phyloP scores from a whole-genome alignment of 495 filamentous ascomycete genomes.

The Talaromyces thailandensis region DNA sequence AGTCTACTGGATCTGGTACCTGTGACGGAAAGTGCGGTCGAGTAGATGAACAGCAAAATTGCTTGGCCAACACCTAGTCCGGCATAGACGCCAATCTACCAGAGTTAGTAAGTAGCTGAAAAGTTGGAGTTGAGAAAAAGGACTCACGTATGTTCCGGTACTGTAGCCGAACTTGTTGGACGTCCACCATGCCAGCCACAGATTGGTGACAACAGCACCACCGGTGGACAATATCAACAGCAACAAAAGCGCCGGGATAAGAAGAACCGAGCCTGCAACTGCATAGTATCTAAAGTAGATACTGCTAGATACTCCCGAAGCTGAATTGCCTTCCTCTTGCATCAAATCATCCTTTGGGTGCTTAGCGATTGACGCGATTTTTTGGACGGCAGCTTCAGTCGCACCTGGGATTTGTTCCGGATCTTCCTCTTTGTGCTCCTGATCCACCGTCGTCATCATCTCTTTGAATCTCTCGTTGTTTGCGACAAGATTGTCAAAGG shows the following conservation, averaged over 20 bases:
- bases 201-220: conserved; percentile 72
- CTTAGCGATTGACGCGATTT: conserved; percentile 40
- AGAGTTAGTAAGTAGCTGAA: conserved; percentile 51
- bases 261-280: conserved; percentile 67
- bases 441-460: conserved; percentile 8
- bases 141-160: conserved; percentile 74
- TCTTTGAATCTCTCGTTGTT: conserved; percentile 9
- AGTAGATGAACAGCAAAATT: conserved; percentile 12
- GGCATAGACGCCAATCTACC: conserved; percentile 5
- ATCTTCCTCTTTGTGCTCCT: conserved; percentile 7
- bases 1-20: conserved; percentile 29
- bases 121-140: conserved; percentile 69
- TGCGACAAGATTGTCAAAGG: conserved; percentile 12
- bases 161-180: conserved; percentile 51
- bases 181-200: conserved; percentile 95
- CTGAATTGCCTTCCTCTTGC: conserved; percentile 80
- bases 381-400: neutral
- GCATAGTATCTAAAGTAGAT: conserved; percentile 74
- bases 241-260: conserved; percentile 53
- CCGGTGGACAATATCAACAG: conserved; percentile 66
- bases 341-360: conserved; percentile 57
- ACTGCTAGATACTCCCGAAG: conserved; percentile 70
- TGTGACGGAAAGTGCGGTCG: conserved; percentile 18
- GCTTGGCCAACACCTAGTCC: conserved; percentile 10
- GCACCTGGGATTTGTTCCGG: neutral